phyloP scores from a whole-genome alignment of 2,329 filamentous ascomycete genomes.

The Colletotrichum filicis region DNA sequence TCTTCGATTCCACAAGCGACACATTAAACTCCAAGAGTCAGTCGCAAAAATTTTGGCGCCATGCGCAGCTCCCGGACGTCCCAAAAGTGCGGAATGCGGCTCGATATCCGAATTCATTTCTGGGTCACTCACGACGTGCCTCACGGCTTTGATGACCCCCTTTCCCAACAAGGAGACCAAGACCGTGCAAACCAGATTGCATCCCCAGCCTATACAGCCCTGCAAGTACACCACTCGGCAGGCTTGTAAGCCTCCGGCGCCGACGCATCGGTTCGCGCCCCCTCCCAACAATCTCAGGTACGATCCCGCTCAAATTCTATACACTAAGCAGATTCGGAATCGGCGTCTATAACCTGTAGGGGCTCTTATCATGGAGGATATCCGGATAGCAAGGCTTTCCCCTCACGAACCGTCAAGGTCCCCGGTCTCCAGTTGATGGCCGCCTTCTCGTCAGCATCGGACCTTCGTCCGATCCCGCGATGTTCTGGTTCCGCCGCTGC shows the following conservation, averaged over 20 bases:
- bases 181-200: conserved; percentile 25
- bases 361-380: not conserved
- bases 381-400: not conserved
- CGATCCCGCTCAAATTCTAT: not conserved
- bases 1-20: not conserved
- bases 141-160: not conserved
- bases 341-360: conserved; percentile 8
- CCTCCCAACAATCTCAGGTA: conserved; percentile 24
- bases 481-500: not conserved
- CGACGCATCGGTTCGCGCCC: conserved; percentile 31
- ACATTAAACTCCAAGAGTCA: not conserved
- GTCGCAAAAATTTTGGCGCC: not conserved
- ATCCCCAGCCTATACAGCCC: conserved; percentile 21
- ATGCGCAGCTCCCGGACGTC: not conserved
- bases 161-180: conserved; percentile 31
- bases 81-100: conserved; percentile 11
- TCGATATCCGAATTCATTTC: conserved; percentile 29
- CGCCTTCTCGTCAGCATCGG: conserved; percentile 11
- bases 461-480: conserved; percentile 16
- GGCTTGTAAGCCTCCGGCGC: conserved; percentile 28
- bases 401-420: conserved; percentile 27
- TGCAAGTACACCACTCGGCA: conserved; percentile 12
- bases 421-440: conserved; percentile 5
- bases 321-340: conserved; percentile 22
- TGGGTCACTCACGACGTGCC: conserved; percentile 10